Evolutionary conservation across 441 rosid species (phyloP).

Genomic region (Gossypium aridum): DNA sequence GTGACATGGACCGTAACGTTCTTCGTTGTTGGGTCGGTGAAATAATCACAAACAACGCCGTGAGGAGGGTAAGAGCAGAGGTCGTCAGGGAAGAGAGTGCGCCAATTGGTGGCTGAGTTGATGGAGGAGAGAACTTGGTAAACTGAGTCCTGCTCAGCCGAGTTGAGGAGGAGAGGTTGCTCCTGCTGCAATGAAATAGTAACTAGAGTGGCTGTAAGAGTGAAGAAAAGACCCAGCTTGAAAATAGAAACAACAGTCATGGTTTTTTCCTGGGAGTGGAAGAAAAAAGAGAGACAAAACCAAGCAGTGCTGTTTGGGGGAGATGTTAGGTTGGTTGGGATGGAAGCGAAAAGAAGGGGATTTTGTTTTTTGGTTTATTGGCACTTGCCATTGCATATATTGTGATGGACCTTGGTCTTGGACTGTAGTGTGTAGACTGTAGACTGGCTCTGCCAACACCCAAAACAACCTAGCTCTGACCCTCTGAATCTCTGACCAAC

Average conservation of each 20-base stretch:
- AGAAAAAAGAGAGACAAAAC: not conserved
- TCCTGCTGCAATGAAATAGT: conserved; percentile 15
- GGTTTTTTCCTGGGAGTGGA: not conserved
- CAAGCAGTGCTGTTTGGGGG: not conserved
- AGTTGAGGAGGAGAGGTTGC: conserved; percentile 36
- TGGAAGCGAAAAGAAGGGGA: not conserved
- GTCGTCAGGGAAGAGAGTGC: conserved; percentile 47
- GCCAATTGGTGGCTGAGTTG: conserved; percentile 53
- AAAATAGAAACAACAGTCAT: conserved; percentile 13
- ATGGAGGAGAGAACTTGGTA: conserved; percentile 43
- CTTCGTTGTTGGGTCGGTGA: conserved; percentile 17
- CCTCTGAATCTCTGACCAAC: not conserved
- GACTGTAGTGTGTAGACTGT: not conserved
- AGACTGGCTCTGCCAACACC: conserved; percentile 1
- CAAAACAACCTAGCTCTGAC: conserved; percentile 4
- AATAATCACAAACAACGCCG: conserved; percentile 54
- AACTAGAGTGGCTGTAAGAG: conserved; percentile 6
- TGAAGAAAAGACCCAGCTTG: conserved; percentile 10
- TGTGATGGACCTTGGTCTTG: not conserved
- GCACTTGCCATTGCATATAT: not conserved
- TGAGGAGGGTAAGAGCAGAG: conserved; percentile 60
- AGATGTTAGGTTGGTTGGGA: not conserved
- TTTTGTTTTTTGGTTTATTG: not conserved
- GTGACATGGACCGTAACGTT: conserved; percentile 36
- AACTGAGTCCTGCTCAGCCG: conserved; percentile 46